These are phyloP conservation scores for Miamiensis avidus DNA, from an alignment of 169 alveolate genomes.

Conservation along the genomic window DNA sequence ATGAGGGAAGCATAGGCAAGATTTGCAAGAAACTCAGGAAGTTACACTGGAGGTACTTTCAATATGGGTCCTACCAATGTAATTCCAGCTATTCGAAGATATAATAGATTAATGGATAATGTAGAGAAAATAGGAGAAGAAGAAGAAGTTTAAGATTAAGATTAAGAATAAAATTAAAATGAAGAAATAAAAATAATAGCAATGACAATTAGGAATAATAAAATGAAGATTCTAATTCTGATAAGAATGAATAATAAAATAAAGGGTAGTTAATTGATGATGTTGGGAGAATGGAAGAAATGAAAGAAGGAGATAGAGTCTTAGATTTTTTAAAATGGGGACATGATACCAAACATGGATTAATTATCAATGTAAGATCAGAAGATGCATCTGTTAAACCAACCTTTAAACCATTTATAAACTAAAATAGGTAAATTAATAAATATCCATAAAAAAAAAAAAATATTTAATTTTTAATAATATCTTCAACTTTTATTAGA, in stretches of 20 bases:
- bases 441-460: too few species aligned
- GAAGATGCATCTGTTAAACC: background rate
- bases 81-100: background rate
- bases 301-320: background rate
- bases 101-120: too few species aligned
- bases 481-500: background rate
- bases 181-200: background rate
- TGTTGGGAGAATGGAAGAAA: background rate
- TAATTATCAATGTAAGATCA: background rate
- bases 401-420: background rate
- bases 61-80: background rate
- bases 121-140: background rate
- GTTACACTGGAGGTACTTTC: background rate
- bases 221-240: too few species aligned
- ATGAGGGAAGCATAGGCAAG: background rate
- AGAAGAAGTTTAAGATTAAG: background rate
- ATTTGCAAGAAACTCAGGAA: background rate
- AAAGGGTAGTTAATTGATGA: background rate
- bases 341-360: background rate
- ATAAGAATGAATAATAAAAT: too few species aligned
- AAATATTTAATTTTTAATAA: too few species aligned
- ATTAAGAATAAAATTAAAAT: too few species aligned
- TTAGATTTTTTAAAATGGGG: background rate
- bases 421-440: background rate
- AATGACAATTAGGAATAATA: background rate